Evolutionary conservation across 495 filamentous ascomycete species (phyloP).

Genomic region (Amniculicola lignicola): DNA sequence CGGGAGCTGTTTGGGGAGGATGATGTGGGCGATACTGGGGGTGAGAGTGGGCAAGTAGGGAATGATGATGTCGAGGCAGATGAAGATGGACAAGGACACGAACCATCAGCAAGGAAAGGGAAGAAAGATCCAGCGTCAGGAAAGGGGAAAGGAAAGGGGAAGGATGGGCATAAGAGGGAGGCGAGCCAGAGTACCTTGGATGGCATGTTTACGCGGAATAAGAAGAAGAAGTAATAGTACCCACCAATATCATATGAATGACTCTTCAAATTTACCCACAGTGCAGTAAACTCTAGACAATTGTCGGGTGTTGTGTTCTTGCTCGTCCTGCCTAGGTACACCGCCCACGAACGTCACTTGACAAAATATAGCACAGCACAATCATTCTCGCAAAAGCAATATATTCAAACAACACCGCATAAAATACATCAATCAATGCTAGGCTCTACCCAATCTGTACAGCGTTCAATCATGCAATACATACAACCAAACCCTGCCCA

Average conservation of each 20-base stretch:
- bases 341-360: neutral
- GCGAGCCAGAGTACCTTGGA: conserved; percentile 37
- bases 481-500: neutral
- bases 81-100: neutral
- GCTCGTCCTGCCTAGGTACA: neutral
- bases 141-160: conserved; percentile 1
- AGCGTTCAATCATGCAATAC: neutral
- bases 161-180: conserved; percentile 33
- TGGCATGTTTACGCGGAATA: conserved; percentile 34
- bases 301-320: neutral
- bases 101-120: neutral
- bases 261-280: too few species aligned
- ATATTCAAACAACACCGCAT: neutral
- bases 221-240: conserved; percentile 10
- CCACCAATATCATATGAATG: neutral
- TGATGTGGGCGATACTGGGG: conserved; percentile 49
- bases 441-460: neutral
- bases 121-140: neutral
- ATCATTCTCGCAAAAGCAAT: neutral
- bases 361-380: neutral
- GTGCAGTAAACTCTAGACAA: too few species aligned
- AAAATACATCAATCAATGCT: neutral
- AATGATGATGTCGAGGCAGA: conserved; percentile 17
- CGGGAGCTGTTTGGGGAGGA: conserved; percentile 51
- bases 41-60: conserved; percentile 31